phyloP scores from a whole-genome alignment of 345 rosid genomes.

The Acer saccharum region DNA sequence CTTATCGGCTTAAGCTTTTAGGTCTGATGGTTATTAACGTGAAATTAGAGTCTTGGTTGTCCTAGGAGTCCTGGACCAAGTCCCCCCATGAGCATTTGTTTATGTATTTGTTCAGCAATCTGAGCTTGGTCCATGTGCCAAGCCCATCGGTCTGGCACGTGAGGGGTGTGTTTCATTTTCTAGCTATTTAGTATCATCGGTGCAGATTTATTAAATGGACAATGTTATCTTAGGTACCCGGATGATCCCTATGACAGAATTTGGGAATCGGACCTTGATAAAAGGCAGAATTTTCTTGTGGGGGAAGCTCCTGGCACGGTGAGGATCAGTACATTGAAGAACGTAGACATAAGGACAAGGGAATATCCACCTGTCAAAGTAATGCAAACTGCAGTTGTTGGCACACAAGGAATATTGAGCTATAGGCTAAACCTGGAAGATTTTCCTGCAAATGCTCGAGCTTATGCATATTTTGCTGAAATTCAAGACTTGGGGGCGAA shows the following conservation, averaged over 20 bases:
- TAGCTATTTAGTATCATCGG: neutral
- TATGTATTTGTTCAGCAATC: too few relatives aligned
- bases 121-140: too few relatives aligned
- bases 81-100: too few relatives aligned
- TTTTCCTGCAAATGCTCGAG: constrained; percentile 96
- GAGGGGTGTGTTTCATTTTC: too few relatives aligned
- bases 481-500: constrained; percentile 73
- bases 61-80: too few relatives aligned
- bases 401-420: constrained; percentile 68
- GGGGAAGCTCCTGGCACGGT: constrained; percentile 82
- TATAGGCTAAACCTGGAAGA: constrained; percentile 88
- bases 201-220: neutral
- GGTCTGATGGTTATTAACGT: too few relatives aligned
- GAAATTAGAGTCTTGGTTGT: too few relatives aligned
- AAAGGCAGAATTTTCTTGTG: constrained; percentile 83
- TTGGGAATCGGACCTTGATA: constrained; percentile 89
- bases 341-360: constrained; percentile 57
- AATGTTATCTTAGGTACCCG: constrained; percentile 70
- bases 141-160: too few relatives aligned
- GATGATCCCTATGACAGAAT: constrained; percentile 99
- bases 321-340: constrained; percentile 69
- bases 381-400: constrained; percentile 98
- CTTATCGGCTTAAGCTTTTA: too few relatives aligned
- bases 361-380: constrained; percentile 98
- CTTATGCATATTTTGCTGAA: constrained; percentile 91